These are phyloP conservation scores for Durusdinium trenchii DNA, from an alignment of 73 alveolate species.

Conservation along the genomic window DNA sequence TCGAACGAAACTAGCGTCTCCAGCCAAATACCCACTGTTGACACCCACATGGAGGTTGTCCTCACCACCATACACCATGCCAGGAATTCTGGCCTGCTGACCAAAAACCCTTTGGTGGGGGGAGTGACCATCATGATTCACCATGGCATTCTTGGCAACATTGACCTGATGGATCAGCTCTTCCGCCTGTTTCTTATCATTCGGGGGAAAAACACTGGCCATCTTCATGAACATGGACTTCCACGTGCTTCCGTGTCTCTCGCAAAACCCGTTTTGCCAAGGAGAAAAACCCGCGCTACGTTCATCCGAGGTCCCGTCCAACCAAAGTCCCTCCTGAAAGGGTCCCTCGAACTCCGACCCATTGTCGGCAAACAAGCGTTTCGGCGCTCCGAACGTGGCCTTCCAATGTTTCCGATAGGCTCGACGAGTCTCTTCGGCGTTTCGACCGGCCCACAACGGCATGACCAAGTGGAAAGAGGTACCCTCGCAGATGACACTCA, in stretches of 20 bases:
- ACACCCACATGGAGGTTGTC: neutral
- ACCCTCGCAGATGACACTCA: neutral
- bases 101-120: neutral
- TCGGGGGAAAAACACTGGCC: neutral
- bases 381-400: neutral
- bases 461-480: constrained; percentile 4
- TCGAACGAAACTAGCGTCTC: neutral
- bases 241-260: neutral
- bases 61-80: neutral
- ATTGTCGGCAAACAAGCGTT: neutral
- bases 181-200: no score
- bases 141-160: no score
- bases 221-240: neutral
- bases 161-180: no score
- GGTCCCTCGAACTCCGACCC: constrained; percentile 23
- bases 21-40: neutral
- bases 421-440: neutral
- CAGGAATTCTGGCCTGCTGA: neutral
- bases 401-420: constrained; percentile 27
- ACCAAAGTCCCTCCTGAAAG: neutral
- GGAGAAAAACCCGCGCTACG: neutral
- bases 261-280: neutral
- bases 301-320: constrained; percentile 4
- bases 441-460: neutral
- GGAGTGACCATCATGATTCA: neutral